Base-by-base conservation (phyloP, 441 rosid genomes). In the Geranium incanum region DNA sequence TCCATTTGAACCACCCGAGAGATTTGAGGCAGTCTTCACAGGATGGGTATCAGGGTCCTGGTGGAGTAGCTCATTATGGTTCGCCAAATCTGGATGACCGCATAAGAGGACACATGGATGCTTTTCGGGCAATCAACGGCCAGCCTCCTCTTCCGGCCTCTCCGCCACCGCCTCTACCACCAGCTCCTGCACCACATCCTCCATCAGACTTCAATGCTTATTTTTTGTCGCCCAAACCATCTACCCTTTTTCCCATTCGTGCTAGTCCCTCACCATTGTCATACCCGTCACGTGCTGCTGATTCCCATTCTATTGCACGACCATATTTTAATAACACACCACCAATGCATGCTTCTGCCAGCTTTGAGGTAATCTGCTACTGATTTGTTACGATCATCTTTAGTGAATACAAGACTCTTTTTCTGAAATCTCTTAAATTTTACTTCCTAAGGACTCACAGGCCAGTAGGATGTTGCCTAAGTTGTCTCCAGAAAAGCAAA, bases 81-180 rank as follows among this genome's bases (percentile, higher is more conserved):
- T 57, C 77, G 6, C 68, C 72, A 19, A 71, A 73, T 28, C 73
- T 73, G 21, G 21, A 21, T 21, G 21, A 21, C 21, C 21, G 21
- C 41, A 67, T 48, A 65, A 75, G 81, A 28, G 36, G 36, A n/a
- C 43, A 37, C 0, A 28, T 65, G 60, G 36, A 43, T 43, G 60
- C 60, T 19, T 21, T 36, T 8, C 16, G 12, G 70, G 59, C 23
- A 16, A 7, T 18, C 36, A 73, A 63, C 50, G 73, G 67, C 11
- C 88, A 84, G 74, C 89, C 96, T 66, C 92, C 94, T 38, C 89
- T 85, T 63, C 96, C 94, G 12, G 75, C 80, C 68, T 88, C 94
- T 0, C 89, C 95, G 0, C 89, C 91, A 5, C 90, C 95, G 1
- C 94, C 95, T 70, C 82, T 83, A 64, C 88, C 89, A 0, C 5